These are phyloP conservation scores for Dothistroma pini DNA, from an alignment of 2,329 filamentous ascomycete species.

Conservation along the genomic window DNA sequence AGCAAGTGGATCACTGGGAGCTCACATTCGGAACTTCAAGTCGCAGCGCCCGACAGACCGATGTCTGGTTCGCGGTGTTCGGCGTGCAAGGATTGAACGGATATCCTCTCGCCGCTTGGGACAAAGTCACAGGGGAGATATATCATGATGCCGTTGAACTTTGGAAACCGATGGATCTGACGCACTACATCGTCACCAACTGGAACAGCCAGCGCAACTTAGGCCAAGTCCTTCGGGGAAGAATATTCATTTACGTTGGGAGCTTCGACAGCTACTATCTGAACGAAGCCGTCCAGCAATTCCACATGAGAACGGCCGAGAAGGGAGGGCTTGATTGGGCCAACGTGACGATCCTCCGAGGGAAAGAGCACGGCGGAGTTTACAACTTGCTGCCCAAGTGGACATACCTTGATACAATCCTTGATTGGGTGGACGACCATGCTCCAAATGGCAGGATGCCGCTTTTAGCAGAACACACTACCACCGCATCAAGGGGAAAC, in stretches of 20 bases:
- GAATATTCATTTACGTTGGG: conserved; percentile 39
- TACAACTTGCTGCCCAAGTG: conserved; percentile 34
- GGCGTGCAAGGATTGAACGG: conserved; percentile 37
- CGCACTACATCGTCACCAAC: conserved; percentile 34
- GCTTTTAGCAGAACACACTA: conserved; percentile 24
- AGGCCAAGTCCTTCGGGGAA: conserved; percentile 31
- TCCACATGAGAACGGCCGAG: conserved; percentile 34
- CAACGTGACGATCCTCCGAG: conserved; percentile 36
- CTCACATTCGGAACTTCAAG: conserved; percentile 36
- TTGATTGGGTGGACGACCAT: conserved; percentile 34
- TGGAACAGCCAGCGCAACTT: conserved; percentile 35
- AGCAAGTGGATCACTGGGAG: conserved; percentile 39
- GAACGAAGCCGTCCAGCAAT: conserved; percentile 37
- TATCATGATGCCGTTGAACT: conserved; percentile 37
- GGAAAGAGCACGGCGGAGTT: conserved; percentile 34
- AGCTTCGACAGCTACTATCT: conserved; percentile 37
- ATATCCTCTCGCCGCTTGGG: conserved; percentile 40
- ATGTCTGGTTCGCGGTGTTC: conserved; percentile 40
- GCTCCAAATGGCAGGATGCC: conserved; percentile 33
- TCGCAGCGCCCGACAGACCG: conserved; percentile 37
- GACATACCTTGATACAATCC: conserved; percentile 36
- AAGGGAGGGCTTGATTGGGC: conserved; percentile 36
- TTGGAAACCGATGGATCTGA: conserved; percentile 39
- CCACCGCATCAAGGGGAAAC: conserved; percentile 31
- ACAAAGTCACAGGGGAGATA: conserved; percentile 40